Percentiles rank a stretch among this genome's conserved stretches.
Conservation (phyloP, 1,284 basidiomycete species). For the Fistulina hepatica region DNA sequence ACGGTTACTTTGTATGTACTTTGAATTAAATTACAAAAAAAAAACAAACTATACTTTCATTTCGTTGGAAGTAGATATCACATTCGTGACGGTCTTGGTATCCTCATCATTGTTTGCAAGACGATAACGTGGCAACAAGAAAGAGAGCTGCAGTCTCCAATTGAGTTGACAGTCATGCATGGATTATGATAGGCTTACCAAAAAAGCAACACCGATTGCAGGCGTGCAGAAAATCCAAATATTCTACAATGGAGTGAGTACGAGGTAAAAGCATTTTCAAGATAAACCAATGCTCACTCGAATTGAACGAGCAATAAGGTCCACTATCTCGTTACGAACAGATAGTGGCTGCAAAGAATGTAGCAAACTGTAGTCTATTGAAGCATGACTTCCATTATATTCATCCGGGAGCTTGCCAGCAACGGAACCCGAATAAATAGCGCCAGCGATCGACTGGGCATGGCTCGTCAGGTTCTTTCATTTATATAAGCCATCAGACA, state of each 20-base stretch:
- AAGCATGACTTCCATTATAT: conserved; percentile 33
- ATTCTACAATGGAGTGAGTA: conserved; percentile 32
- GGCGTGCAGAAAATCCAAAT: conserved; percentile 49
- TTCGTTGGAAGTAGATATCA: too few relatives aligned
- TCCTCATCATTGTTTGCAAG: too few relatives aligned
- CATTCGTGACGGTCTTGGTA: too few relatives aligned
- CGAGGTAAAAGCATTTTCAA: background rate
- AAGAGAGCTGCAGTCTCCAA: conserved; percentile 26
- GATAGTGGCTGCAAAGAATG: conserved; percentile 32
- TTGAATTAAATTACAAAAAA: too few relatives aligned
- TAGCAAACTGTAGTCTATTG: conserved; percentile 44
- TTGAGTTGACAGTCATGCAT: conserved; percentile 8
- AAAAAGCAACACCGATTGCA: conserved; percentile 27
- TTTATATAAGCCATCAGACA: conserved; percentile 1
- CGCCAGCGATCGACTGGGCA: conserved; percentile 58
- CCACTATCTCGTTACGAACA: conserved; percentile 31
- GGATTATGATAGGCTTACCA: conserved; percentile 6
- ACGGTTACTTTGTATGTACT: too few relatives aligned
- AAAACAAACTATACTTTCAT: too few relatives aligned
- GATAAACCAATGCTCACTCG: conserved; percentile 28
- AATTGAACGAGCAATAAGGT: conserved; percentile 41
- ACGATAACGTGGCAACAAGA: background rate
- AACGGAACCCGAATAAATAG: conserved; percentile 52
- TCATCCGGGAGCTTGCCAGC: conserved; percentile 37
- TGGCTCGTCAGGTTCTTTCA: background rate